Conservation (phyloP, 495 filamentous ascomycete genomes). For the Bryoglossum gracile region DNA sequence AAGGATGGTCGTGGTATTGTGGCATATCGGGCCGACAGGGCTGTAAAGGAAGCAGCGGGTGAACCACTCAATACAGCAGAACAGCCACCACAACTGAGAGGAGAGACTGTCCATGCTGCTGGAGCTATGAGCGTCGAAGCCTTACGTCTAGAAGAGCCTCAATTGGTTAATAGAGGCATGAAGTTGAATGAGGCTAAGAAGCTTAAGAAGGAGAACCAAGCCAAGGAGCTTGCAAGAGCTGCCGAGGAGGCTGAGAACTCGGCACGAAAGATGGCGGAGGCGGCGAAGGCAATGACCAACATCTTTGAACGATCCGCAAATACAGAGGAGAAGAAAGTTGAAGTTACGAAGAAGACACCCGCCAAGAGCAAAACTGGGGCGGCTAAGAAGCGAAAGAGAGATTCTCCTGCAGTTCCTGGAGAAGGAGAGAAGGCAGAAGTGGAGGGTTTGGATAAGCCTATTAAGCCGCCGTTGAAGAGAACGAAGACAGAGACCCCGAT, state of each 20-base stretch:
- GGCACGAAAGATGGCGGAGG: conserved; percentile 45
- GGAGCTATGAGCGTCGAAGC: conserved; percentile 45
- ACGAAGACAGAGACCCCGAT: conserved; percentile 51
- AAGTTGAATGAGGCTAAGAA: conserved; percentile 91
- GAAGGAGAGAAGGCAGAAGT: conserved; percentile 36
- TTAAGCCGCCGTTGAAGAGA: conserved; percentile 38
- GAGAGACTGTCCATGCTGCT: conserved; percentile 32
- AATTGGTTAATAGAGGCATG: conserved; percentile 78
- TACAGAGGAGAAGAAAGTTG: conserved; percentile 20
- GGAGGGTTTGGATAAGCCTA: conserved; percentile 21
- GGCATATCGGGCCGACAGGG: conserved; percentile 62
- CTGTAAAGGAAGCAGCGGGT: conserved; percentile 59
- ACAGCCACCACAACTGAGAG: conserved; percentile 21
- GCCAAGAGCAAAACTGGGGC: conserved; percentile 3
- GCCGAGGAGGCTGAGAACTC: conserved; percentile 56
- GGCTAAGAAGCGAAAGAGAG: conserved; percentile 47
- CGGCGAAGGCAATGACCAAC: conserved; percentile 44
- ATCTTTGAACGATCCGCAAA: conserved; percentile 30
- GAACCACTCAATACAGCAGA: conserved; percentile 45
- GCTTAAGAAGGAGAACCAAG: conserved; percentile 67
- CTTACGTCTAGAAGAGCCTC: conserved; percentile 41
- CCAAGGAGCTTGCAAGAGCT: conserved; percentile 43
- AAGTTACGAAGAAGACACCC: conserved; percentile 8
- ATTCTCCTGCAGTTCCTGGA: conserved; percentile 33
- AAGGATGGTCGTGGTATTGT: conserved; percentile 69